Evolutionary conservation across 23 red algal genomes (phyloP).

Genomic region (Pyropia yezoensis): DNA sequence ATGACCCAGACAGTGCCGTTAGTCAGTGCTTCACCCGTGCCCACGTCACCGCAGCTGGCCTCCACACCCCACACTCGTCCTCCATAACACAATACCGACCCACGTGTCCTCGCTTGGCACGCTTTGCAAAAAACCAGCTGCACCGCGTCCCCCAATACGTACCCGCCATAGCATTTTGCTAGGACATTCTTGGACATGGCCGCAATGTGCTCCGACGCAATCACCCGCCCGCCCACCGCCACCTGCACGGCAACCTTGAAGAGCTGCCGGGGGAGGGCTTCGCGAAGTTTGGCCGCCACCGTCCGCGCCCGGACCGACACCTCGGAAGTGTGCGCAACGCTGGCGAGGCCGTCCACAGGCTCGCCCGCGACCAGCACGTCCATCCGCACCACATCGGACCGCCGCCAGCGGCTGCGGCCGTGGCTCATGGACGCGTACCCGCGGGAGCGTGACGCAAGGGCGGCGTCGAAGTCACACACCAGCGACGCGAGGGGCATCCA

Average conservation of each 20-base stretch:
- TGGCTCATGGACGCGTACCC: conserved; percentile 78
- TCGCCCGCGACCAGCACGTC: conserved; percentile 73
- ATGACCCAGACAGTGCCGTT: no score
- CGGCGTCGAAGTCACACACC: conserved; percentile 74
- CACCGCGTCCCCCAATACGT: conserved; percentile 3
- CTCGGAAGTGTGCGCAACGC: conserved; percentile 36
- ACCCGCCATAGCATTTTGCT: conserved; percentile 86
- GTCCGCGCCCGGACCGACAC: conserved; percentile 23
- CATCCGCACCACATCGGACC: conserved; percentile 40
- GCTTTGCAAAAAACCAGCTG: no score
- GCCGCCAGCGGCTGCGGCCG: conserved; percentile 38
- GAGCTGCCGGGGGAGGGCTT: conserved; percentile 71
- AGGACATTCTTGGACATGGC: conserved; percentile 36
- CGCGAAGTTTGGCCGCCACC: conserved; percentile 49
- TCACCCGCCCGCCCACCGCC: conserved; percentile 44
- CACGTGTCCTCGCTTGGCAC: no score
- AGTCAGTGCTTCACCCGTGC: no score
- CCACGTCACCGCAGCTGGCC: no score
- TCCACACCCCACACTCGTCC: no score
- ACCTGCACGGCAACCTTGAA: conserved; percentile 87
- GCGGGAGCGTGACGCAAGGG: conserved; percentile 37
- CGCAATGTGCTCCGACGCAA: conserved; percentile 67
- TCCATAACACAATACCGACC: no score
- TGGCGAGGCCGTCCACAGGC: conserved; percentile 58
- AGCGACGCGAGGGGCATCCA: conserved; percentile 58